Base-by-base conservation (phyloP, 2,329 filamentous ascomycete genomes). In the Apiospora aurea region DNA sequence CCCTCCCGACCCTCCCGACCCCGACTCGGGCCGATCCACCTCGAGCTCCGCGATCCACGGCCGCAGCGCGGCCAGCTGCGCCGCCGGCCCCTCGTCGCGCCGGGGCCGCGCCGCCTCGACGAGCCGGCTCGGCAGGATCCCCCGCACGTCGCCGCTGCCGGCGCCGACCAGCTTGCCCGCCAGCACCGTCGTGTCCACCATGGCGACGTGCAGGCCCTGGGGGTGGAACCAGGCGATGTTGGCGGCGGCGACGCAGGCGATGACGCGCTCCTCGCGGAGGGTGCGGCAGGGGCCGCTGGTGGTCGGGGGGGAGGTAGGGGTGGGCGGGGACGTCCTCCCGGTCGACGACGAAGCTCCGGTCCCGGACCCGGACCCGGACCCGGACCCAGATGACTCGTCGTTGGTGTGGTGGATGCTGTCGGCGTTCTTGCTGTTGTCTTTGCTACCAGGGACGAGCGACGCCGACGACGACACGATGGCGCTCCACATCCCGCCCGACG, bases 181-280 rank as follows among this genome's bases (percentile, higher is more conserved):
- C 10, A 68, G 66, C 24, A 29, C 66, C 3, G 43, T n/a, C 43
- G 66, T 68, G 66, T 68, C 66, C 24, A 68, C 18, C 24, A 68
- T 68, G 66, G 66, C 29, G 66, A 34, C 66, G 43, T 68, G 66
- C 13, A 68, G 43, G 24, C 46, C 43, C 16, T 34, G 66, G 7
- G 66, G 66, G 14, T 68, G 66, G 6, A 68, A 68, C 66, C 66
- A 68, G 13, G 43, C 43, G 24, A 46, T 68, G 24, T 68, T 68
- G 43, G 66, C 66, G 3, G 66, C 66, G 24, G 43, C 66, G 66
- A 68, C 21, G n/a, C 14, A 18, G 66, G 66, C 43, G 24, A 47
- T 47, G 43, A 47, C 21, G n/a, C 66, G 66, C 7, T 61, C 53
- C 8, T 68, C 66, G 24, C 66, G 66, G 14, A 47, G 66, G 24